Percentiles rank a stretch among this genome's conserved stretches.
Evolutionary conservation across 129 eudicot genomes (phyloP).

Genomic region (Chrysanthemum makinoi): DNA sequence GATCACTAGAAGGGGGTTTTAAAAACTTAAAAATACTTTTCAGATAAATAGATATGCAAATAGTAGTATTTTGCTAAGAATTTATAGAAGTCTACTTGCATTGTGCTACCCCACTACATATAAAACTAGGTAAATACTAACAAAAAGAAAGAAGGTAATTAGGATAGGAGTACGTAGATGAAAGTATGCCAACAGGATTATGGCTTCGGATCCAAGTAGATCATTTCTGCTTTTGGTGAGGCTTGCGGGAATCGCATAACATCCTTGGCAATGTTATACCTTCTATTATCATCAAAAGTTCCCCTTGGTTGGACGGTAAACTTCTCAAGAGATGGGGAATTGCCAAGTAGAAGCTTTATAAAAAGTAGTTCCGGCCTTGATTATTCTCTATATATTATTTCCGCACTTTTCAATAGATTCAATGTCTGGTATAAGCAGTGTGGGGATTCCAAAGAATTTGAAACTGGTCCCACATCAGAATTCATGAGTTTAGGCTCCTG

Average conservation of each 20-base stretch:
- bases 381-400: not conserved
- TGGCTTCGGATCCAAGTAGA: slow-evolving; percentile 19
- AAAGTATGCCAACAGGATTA: not conserved
- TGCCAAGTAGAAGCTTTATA: slow-evolving; percentile 18
- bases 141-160: too few relatives aligned
- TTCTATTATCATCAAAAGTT: not conserved
- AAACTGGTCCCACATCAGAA: not conserved
- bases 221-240: slow-evolving; percentile 23
- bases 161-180: too few relatives aligned
- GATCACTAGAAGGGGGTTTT: too few relatives aligned
- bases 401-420: not conserved
- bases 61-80: too few relatives aligned
- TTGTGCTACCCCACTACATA: not conserved
- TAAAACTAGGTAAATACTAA: not conserved
- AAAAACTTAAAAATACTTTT: too few relatives aligned
- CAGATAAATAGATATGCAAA: too few relatives aligned
- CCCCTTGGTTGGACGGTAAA: not conserved
- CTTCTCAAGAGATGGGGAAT: slow-evolving; percentile 9
- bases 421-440: not conserved
- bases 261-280: not conserved
- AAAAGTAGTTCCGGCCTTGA: not conserved
- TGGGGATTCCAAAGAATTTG: not conserved
- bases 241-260: slow-evolving; percentile 27
- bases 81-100: too few relatives aligned
- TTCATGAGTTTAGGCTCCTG: not conserved